These are phyloP conservation scores for Verbena officinalis DNA, from an alignment of 257 asterid genomes.

Conservation along the genomic window DNA sequence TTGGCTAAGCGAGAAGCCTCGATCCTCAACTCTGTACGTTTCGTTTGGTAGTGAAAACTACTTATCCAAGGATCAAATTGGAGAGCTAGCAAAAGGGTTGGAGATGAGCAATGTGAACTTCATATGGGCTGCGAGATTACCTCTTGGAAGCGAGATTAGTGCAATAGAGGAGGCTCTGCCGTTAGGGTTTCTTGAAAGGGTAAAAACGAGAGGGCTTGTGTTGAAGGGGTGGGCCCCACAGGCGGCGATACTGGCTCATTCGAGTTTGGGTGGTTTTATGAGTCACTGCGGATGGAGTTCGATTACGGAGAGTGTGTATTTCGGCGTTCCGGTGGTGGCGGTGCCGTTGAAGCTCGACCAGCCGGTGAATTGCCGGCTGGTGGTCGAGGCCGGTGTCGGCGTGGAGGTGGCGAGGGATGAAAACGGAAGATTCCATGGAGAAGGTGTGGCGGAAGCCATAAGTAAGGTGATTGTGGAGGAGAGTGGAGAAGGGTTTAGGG, in stretches of 20 bases:
- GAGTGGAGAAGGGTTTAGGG: constrained; percentile 27
- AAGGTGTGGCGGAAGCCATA: constrained; percentile 37
- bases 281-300: constrained; percentile 61
- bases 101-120: constrained; percentile 39
- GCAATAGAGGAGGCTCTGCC: constrained; percentile 28
- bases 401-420: constrained; percentile 39
- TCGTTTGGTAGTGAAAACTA: constrained; percentile 56
- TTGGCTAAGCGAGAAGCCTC: constrained; percentile 35
- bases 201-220: constrained; percentile 29
- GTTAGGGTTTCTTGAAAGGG: constrained; percentile 36
- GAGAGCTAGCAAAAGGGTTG: constrained; percentile 40
- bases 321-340: constrained; percentile 39
- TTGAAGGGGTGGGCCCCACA: constrained; percentile 44
- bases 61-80: constrained; percentile 36
- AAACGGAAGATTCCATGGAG: constrained; percentile 24
- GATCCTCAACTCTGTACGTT: constrained; percentile 39
- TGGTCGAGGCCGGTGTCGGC: constrained; percentile 32
- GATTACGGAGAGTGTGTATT: constrained; percentile 26
- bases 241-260: constrained; percentile 32
- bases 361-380: constrained; percentile 35
- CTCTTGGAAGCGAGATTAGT: constrained; percentile 14
- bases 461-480: constrained; percentile 25
- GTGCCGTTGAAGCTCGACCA: constrained; percentile 42
- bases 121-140: constrained; percentile 44
- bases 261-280: constrained; percentile 43